These are phyloP conservation scores for Cucumis melo DNA, from an alignment of 306 rosid genomes.

Conservation along the genomic window DNA sequence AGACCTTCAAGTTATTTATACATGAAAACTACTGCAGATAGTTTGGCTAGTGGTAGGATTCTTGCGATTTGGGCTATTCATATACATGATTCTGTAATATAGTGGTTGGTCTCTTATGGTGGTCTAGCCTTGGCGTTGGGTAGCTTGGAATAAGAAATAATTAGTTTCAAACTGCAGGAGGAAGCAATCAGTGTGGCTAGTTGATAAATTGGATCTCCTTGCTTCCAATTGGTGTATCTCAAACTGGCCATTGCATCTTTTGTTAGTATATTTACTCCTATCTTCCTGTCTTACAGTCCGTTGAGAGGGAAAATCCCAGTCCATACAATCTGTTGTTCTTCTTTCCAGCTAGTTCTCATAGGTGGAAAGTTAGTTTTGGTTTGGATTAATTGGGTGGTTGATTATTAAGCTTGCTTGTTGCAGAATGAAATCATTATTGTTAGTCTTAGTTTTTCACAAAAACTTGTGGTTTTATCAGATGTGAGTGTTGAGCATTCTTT, in stretches of 20 bases:
- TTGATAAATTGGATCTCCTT: neutral
- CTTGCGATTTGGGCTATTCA: neutral
- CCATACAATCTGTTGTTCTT: neutral
- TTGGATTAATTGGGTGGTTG: neutral
- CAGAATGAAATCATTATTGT: neutral
- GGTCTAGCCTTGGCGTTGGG: neutral
- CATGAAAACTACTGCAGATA: neutral
- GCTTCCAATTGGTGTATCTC: neutral
- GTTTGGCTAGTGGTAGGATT: neutral
- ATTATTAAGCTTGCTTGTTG: neutral
- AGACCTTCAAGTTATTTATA: neutral
- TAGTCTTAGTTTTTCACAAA: neutral
- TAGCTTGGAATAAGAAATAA: neutral
- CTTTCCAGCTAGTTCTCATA: neutral
- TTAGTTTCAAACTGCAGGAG: neutral
- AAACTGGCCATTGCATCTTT: neutral
- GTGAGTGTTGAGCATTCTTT: neutral
- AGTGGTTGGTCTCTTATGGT: neutral
- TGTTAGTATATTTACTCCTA: neutral
- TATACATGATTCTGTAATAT: neutral
- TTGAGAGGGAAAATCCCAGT: neutral
- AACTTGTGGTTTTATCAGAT: neutral
- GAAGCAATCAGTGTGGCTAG: neutral
- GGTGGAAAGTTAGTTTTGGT: neutral
- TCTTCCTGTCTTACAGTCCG: neutral